Conservation (phyloP, 306 rosid species). For the Corylus americana region DNA sequence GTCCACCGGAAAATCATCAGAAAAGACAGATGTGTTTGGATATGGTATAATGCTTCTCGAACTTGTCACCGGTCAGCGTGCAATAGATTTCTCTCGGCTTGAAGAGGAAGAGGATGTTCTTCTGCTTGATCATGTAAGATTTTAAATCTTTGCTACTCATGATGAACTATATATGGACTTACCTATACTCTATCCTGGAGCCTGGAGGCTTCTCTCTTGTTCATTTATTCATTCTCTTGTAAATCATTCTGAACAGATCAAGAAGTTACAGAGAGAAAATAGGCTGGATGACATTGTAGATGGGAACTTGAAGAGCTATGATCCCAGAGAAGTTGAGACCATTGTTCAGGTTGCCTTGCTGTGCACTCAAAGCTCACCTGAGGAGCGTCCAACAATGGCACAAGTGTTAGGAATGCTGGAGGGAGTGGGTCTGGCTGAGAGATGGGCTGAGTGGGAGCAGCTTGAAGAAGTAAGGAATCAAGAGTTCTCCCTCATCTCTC, state of each 20-base stretch:
- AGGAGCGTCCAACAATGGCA: constrained; percentile 78
- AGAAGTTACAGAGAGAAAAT: constrained; percentile 70
- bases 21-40: constrained; percentile 92
- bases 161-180: not conserved
- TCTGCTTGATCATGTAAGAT: constrained; percentile 84
- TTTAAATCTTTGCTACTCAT: constrained; percentile 3
- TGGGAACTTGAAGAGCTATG: constrained; percentile 56
- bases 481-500: constrained; percentile 53
- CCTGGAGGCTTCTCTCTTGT: not conserved
- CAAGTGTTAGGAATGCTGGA: constrained; percentile 64
- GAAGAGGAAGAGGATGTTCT: constrained; percentile 96
- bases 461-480: constrained; percentile 58
- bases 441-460: constrained; percentile 86
- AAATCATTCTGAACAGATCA: constrained; percentile 45
- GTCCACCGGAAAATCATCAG: constrained; percentile 89
- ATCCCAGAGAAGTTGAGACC: constrained; percentile 61
- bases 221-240: not conserved
- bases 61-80: constrained; percentile 88
- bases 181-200: not conserved
- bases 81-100: constrained; percentile 77
- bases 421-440: constrained; percentile 67
- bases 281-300: constrained; percentile 80
- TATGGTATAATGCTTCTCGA: constrained; percentile 95
- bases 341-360: constrained; percentile 78
- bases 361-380: constrained; percentile 70